Evolutionary conservation across 768 basidiomycete species (phyloP), one percentile per base, ranked within the genome.

Genomic region (Boletus huronensis): DNA sequence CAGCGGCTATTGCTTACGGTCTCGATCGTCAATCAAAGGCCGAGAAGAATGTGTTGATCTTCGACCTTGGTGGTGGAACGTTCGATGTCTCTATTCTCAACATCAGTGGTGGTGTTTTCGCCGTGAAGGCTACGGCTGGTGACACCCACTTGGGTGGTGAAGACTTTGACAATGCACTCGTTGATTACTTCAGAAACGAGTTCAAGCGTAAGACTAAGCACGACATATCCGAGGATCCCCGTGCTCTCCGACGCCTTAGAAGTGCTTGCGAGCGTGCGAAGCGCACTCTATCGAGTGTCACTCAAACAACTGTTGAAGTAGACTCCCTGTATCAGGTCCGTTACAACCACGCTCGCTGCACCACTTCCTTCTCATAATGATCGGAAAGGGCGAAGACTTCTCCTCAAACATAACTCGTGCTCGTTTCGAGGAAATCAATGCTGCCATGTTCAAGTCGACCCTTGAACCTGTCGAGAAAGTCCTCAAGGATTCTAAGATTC

Each of bases 391-490:
- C 62, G 88, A 92, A 74, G 97, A 99, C 79, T 99, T 99, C 82
- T 93, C 91, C 42, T 89, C 97, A 68, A 96, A 89, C 77, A 97
- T 99, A 75, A 96, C 94, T 64, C 94, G 97, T 82, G 97, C 97
- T 66, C 93, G 97, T 73, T 99, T 99, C 79, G 97, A 99, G 79
- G 97, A 99, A 79, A 98, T 98, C 79, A 98, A 98, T 70, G 94
- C 93, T 60, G 65, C 75, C 46, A 78, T 89, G 68, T 99, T 99
- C 87, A 97, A 95, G 76, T 96, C 93, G 29, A 99, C 97, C 53
- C 76, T 99, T 59, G 96, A 97, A 60, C 97, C 97, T 50, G 97
- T 99, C 56, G 97, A 98, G 78, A 95, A 95, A 78, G 97, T 99
- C 53, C 80, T 98, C 69, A 98, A 97, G 81, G 97, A 99, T 77